Base-by-base conservation (phyloP, 176 grass and related monocot genomes). In the Miscanthus lutarioriparius region DNA sequence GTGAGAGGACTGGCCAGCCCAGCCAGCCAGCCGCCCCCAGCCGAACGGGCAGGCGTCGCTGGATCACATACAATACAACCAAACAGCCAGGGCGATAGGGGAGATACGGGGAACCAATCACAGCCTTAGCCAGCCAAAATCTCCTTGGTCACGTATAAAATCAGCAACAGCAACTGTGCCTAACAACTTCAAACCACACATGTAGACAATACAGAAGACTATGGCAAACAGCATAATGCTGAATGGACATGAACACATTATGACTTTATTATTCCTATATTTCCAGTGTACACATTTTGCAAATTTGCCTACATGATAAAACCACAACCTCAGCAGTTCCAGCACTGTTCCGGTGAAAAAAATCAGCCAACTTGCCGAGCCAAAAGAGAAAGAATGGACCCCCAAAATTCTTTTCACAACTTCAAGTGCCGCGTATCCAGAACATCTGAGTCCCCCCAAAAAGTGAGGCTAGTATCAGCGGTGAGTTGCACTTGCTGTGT, bases 191-290 rank as follows among this genome's bases (percentile, higher is more conserved):
- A 32, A 64, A 53, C 23, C 49, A 20, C 0, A 30, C 9, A 41
- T 4, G 17, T 25, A 64, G 0, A 38, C 20, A 17, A 1, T 0
- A 8, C 5, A 56, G n/a, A 10, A 51, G 15, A 48, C 23, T 12
- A 25, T 13, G 10, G 23, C n/a, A 27, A 63, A 12, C 25, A 13
- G 10, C 61, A 64, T 4, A 0, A n/a, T 64, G 26, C 76, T 64
- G 15, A 64, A 30, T 11, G 28, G 53, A 6, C 30, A 61, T 63
- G 28, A 7, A 20, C 15, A 10, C 51, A 20, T 40, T 67, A 70
- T 53, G 12, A 40, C 51, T 91, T 76, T 87, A 84, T 91, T 84
- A 19, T 70, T 84, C 79, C 79, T 71, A 70, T 87, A 45, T 90
- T 87, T 71, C 33, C 14, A 45, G 64, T 84, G 89, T 84, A 84